Conservation (phyloP, 2,329 filamentous ascomycete species). For the Pezizomycotina sp. region DNA sequence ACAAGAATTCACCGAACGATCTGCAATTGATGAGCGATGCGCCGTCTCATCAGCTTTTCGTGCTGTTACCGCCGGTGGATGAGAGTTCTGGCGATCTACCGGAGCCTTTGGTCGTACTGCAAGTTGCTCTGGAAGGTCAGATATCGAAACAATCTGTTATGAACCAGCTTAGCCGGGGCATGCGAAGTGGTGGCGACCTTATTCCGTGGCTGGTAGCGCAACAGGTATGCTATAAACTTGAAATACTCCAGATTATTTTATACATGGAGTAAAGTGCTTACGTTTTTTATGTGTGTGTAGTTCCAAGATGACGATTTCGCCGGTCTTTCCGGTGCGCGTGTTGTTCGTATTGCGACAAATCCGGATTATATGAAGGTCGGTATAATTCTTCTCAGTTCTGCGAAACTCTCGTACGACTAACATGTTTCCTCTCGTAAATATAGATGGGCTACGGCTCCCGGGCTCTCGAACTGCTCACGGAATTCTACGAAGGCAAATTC, state of each 20-base stretch:
- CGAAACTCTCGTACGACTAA: no score
- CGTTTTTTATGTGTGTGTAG: slow-evolving; percentile 7
- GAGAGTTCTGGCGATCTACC: slow-evolving; percentile 64
- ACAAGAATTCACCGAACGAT: slow-evolving; percentile 96
- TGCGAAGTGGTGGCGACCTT: slow-evolving; percentile 75
- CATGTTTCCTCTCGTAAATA: slow-evolving; percentile 37
- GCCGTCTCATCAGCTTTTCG: slow-evolving; percentile 88
- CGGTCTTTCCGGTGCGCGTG: slow-evolving; percentile 71
- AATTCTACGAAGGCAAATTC: slow-evolving; percentile 93
- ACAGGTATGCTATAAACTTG: no score
- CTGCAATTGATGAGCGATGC: slow-evolving; percentile 98
- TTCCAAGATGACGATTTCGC: slow-evolving; percentile 97
- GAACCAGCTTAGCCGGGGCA: slow-evolving; percentile 73
- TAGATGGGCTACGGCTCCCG: slow-evolving; percentile 87
- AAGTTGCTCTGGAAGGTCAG: slow-evolving; percentile 82
- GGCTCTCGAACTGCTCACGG: slow-evolving; percentile 68
- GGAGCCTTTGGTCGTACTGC: slow-evolving; percentile 85
- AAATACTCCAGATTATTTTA: no score
- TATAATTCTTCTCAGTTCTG: neutral
- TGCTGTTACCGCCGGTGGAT: slow-evolving; percentile 71
- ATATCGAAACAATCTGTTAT: slow-evolving; percentile 88
- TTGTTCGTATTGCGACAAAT: slow-evolving; percentile 91
- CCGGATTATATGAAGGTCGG: slow-evolving; percentile 41
- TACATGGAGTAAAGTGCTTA: no score
- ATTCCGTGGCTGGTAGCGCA: slow-evolving; percentile 97